A percentile compares a stretch with the other conserved stretches of the same genome.
Conservation (phyloP, 2,329 filamentous ascomycete genomes). For the Claviceps spartinae region DNA sequence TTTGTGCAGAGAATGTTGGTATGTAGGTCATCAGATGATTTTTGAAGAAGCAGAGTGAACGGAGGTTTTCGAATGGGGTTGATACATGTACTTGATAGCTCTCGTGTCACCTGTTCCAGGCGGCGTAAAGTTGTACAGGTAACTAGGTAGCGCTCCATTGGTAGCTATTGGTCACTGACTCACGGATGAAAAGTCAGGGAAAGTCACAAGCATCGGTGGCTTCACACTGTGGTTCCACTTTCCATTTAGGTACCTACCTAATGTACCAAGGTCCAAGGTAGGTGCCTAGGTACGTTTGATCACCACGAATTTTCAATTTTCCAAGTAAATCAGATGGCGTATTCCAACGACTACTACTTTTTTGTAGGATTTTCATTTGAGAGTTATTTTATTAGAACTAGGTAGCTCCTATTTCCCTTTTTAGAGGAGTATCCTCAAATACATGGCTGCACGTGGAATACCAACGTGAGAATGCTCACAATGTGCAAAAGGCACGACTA, state of each 20-base stretch:
- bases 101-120: constrained; percentile 18
- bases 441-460: too few species aligned
- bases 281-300: background rate
- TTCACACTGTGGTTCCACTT: background rate
- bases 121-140: constrained; percentile 9
- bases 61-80: constrained; percentile 2
- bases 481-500: background rate
- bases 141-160: background rate
- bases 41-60: constrained; percentile 15
- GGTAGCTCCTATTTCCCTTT: too few species aligned
- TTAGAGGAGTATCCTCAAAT: too few species aligned
- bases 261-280: background rate
- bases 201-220: background rate
- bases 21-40: constrained; percentile 15
- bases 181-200: background rate
- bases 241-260: background rate
- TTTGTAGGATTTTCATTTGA: too few species aligned
- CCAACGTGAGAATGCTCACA: background rate
- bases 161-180: too few species aligned
- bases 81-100: constrained; percentile 19
- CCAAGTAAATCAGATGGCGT: too few species aligned
- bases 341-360: too few species aligned
- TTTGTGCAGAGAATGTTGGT: constrained; percentile 6
- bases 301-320: too few species aligned
- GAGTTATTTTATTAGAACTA: too few species aligned